These are phyloP conservation scores for Pestalotiopsis sp. DNA, from an alignment of 2,329 filamentous ascomycete genomes.

Conservation along the genomic window DNA sequence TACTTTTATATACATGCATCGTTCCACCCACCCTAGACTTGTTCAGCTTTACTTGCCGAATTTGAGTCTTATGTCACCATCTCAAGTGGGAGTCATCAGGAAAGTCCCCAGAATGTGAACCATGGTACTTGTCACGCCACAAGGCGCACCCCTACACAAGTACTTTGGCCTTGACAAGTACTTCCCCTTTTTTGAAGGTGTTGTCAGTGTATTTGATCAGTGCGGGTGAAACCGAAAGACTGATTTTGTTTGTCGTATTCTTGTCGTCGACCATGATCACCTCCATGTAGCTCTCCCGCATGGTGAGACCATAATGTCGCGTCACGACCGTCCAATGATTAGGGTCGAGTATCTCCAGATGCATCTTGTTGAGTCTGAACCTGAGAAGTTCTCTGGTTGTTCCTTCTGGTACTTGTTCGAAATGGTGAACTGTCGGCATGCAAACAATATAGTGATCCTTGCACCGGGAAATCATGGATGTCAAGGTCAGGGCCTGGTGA, in stretches of 20 bases:
- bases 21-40: too few relatives aligned
- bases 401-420: background rate
- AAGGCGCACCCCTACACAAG: background rate
- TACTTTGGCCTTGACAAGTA: background rate
- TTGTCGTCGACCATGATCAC: background rate
- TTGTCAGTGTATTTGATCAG: background rate
- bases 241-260: background rate
- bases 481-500: background rate
- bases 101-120: too few relatives aligned
- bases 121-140: too few relatives aligned
- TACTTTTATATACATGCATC: conserved; percentile 24
- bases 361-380: background rate
- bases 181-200: background rate
- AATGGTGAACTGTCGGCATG: background rate
- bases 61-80: too few relatives aligned
- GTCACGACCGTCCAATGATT: background rate
- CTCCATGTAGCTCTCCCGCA: background rate
- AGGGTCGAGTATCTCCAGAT: background rate
- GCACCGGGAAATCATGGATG: background rate
- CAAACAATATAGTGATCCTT: background rate
- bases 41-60: too few relatives aligned
- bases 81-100: too few relatives aligned
- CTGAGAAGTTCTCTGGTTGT: background rate
- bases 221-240: background rate
- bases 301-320: background rate